phyloP scores from a whole-genome alignment of 2,329 filamentous ascomycete species.

The Basipetospora chlamydospora region DNA sequence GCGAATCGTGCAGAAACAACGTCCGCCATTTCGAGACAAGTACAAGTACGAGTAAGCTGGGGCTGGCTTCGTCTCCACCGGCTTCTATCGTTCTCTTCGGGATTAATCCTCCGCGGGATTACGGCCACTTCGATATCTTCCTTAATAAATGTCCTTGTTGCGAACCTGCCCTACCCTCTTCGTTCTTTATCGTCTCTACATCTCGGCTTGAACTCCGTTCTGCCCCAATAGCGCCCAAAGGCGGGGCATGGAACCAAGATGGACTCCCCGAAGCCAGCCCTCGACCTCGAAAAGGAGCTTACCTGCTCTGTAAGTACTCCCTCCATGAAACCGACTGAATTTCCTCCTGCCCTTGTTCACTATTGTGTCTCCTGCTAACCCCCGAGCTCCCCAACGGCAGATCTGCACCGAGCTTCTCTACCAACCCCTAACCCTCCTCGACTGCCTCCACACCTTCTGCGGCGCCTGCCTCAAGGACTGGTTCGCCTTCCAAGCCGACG shows the following conservation, averaged over 20 bases:
- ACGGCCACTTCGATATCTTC: too few species aligned
- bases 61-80: too few species aligned
- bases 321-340: constrained; percentile 6
- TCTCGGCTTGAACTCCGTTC: too few species aligned
- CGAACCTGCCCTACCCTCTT: not conserved
- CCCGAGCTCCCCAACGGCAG: constrained; percentile 28
- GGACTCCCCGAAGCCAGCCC: constrained; percentile 33
- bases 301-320: constrained; percentile 68
- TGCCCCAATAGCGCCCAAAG: too few species aligned
- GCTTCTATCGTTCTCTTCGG: too few species aligned
- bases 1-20: too few species aligned
- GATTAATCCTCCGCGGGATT: too few species aligned
- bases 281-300: constrained; percentile 84
- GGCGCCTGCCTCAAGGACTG: constrained; percentile 91
- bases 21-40: too few species aligned
- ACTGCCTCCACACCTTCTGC: constrained; percentile 93
- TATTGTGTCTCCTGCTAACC: not conserved
- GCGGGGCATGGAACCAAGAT: constrained; percentile 22
- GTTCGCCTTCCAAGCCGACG: constrained; percentile 68
- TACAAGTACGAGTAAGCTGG: too few species aligned
- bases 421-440: constrained; percentile 78
- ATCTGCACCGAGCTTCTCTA: constrained; percentile 95
- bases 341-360: constrained; percentile 1
- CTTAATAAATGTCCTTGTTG: too few species aligned
- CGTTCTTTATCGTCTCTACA: not conserved